Evolutionary conservation across 116 monocot species (phyloP).

Genomic region (Papilionanthe hybrid): DNA sequence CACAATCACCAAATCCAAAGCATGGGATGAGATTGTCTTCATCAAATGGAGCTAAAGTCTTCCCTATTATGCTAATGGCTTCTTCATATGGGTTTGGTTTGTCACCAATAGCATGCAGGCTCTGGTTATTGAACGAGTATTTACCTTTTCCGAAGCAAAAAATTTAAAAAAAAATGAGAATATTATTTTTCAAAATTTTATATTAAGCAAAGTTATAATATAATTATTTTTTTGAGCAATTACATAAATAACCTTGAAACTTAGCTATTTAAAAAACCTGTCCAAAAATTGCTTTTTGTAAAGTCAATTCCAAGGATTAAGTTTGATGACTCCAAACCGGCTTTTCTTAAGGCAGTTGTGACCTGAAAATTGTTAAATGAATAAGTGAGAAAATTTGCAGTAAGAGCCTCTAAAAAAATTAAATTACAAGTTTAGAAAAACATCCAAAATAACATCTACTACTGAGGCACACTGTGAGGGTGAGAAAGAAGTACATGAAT

Average conservation of each 20-base stretch:
- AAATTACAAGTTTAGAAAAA: no score
- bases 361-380: constrained; percentile 27
- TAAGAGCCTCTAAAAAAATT: no score
- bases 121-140: constrained; percentile 44
- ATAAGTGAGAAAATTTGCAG: no score
- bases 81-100: constrained; percentile 65
- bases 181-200: no score
- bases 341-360: constrained; percentile 32
- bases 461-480: no score
- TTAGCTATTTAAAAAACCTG: constrained; percentile 29
- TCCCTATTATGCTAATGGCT: constrained; percentile 66
- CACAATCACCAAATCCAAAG: constrained; percentile 76
- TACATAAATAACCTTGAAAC: no score
- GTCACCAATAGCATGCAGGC: constrained; percentile 46
- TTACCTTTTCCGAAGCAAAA: constrained; percentile 20
- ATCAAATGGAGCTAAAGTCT: constrained; percentile 61
- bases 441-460: no score
- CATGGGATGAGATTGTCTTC: constrained; percentile 78
- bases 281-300: constrained; percentile 83
- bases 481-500: no score
- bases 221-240: no score
- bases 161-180: no score
- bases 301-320: constrained; percentile 75
- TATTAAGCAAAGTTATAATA: no score
- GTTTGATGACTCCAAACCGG: constrained; percentile 73